These are phyloP conservation scores for Mycena kentingensis DNA, from an alignment of 768 basidiomycete genomes.

Conservation along the genomic window DNA sequence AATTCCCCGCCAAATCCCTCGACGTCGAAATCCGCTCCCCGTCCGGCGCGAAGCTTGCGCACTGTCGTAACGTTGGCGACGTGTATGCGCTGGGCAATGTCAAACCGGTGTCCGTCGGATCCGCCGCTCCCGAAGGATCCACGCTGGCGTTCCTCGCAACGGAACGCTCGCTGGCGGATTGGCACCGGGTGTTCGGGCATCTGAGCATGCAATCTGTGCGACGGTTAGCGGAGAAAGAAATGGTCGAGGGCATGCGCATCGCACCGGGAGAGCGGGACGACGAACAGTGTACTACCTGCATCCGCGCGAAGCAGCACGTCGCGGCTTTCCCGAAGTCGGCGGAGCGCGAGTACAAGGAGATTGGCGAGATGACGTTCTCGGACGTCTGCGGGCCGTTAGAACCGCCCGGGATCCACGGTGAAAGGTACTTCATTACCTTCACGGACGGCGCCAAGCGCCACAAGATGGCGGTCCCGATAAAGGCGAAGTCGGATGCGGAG, in stretches of 20 bases:
- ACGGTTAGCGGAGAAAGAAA: slow-evolving; percentile 14
- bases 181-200: slow-evolving; percentile 27
- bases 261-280: slow-evolving; percentile 2
- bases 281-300: slow-evolving; percentile 23
- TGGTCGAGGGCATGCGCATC: slow-evolving; percentile 25
- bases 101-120: not conserved
- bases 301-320: slow-evolving; percentile 24
- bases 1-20: too few species aligned
- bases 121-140: not conserved
- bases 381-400: slow-evolving; percentile 24
- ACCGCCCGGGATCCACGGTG: slow-evolving; percentile 5
- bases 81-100: not conserved
- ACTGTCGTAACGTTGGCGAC: not conserved
- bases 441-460: slow-evolving; percentile 9
- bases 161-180: slow-evolving; percentile 9
- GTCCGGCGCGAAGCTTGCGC: not conserved
- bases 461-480: slow-evolving; percentile 1
- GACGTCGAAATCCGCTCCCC: too few species aligned
- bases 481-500: slow-evolving; percentile 7
- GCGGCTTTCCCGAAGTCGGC: slow-evolving; percentile 25
- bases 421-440: slow-evolving; percentile 13
- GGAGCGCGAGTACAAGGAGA: slow-evolving; percentile 16
- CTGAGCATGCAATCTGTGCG: slow-evolving; percentile 18
- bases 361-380: slow-evolving; percentile 21
- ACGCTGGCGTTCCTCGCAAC: slow-evolving; percentile 2